Evolutionary conservation across 108 stramenopile genomes (phyloP).

Genomic region (Pseudonitzschia delicatissima): DNA sequence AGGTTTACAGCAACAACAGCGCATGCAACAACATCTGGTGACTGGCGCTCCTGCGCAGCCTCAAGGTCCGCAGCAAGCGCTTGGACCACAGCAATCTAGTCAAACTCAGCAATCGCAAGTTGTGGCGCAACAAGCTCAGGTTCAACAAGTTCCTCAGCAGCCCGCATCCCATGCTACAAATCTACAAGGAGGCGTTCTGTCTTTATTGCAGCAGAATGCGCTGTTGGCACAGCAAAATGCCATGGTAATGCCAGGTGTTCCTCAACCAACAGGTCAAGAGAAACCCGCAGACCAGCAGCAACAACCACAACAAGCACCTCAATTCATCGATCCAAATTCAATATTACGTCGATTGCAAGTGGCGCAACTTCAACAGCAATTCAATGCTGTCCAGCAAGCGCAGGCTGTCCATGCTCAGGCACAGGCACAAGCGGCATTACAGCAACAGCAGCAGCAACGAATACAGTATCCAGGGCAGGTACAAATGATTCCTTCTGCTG

Average conservation of each 20-base stretch:
- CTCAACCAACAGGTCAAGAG: slow-evolving; percentile 18
- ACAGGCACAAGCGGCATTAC: slow-evolving; percentile 6
- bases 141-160: slow-evolving; percentile 21
- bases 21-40: slow-evolving; percentile 16
- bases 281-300: slow-evolving; percentile 15
- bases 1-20: slow-evolving; percentile 11
- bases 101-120: slow-evolving; percentile 25
- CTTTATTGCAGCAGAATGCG: slow-evolving; percentile 25
- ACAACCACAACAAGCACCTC: slow-evolving; percentile 7
- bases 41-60: slow-evolving; percentile 1
- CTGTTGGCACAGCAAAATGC: slow-evolving; percentile 27
- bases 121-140: slow-evolving; percentile 16
- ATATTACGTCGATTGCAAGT: slow-evolving; percentile 44
- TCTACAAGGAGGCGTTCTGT: slow-evolving; percentile 23
- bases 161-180: slow-evolving; percentile 7
- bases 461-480: slow-evolving; percentile 33
- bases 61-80: neutral
- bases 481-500: slow-evolving; percentile 11
- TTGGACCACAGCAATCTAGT: slow-evolving; percentile 10
- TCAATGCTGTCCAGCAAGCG: slow-evolving; percentile 33
- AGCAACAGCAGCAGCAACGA: slow-evolving; percentile 31
- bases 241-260: slow-evolving; percentile 16
- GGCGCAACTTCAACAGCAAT: slow-evolving; percentile 39
- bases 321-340: slow-evolving; percentile 34
- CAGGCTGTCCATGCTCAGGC: slow-evolving; percentile 9